A percentile compares a stretch with the other conserved stretches of the same genome.
phyloP scores from a whole-genome alignment of 164 flowering plant species.

The Stephania japonica region DNA sequence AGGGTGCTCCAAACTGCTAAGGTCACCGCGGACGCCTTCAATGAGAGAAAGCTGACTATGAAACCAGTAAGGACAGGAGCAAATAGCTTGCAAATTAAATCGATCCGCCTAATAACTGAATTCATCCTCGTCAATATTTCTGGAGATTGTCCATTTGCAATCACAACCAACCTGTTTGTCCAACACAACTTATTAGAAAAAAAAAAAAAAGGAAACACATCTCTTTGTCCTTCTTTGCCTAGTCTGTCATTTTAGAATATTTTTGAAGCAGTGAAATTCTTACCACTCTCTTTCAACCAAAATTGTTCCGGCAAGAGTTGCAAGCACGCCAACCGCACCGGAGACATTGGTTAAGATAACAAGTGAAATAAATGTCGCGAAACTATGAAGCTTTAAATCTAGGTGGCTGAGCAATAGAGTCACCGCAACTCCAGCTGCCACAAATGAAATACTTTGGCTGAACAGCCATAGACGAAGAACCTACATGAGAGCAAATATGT shows the following conservation, averaged over 20 bases:
- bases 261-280: neutral
- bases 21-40: slow-evolving; percentile 66
- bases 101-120: slow-evolving; percentile 69
- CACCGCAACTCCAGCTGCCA: slow-evolving; percentile 71
- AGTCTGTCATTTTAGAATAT: neutral
- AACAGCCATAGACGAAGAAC: slow-evolving; percentile 74
- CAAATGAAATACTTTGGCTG: slow-evolving; percentile 65
- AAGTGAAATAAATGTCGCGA: slow-evolving; percentile 39
- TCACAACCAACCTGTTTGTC: slow-evolving; percentile 74
- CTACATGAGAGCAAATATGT: slow-evolving; percentile 25
- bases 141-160: slow-evolving; percentile 59
- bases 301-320: slow-evolving; percentile 84
- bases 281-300: slow-evolving; percentile 93
- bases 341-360: slow-evolving; percentile 53
- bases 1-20: slow-evolving; percentile 58
- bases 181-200: neutral
- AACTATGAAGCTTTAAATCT: slow-evolving; percentile 32
- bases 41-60: slow-evolving; percentile 72
- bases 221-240: too few species aligned
- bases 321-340: slow-evolving; percentile 78
- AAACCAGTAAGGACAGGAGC: slow-evolving; percentile 78
- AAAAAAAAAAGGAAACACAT: neutral
- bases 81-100: slow-evolving; percentile 65
- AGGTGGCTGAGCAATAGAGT: slow-evolving; percentile 37
- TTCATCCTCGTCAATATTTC: slow-evolving; percentile 55